These are phyloP conservation scores for Yamadazyma siamensis DNA, from an alignment of 1,139 yeast genomes.

Conservation along the genomic window DNA sequence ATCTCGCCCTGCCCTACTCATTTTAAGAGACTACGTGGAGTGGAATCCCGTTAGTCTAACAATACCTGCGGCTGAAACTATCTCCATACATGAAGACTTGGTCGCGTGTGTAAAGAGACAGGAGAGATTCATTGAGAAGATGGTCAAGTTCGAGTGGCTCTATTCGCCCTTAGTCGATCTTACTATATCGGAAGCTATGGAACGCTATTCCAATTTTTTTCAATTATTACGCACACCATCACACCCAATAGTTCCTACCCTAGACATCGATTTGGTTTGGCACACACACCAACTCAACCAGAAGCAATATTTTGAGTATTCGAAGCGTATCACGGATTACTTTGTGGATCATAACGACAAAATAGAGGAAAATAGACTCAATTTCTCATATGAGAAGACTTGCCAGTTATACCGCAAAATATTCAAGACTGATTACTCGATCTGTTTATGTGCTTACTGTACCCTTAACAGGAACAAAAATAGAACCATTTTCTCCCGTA, in stretches of 20 bases:
- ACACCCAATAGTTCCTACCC: constrained; percentile 30
- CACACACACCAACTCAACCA: constrained; percentile 36
- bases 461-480: constrained; percentile 3
- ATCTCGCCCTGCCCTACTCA: too few species aligned
- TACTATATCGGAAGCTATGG: constrained; percentile 18
- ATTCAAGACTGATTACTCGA: constrained; percentile 13
- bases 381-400: constrained; percentile 13
- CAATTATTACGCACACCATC: constrained; percentile 9
- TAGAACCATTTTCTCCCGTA: constrained; percentile 1
- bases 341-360: constrained; percentile 18
- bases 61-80: constrained; percentile 2
- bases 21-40: constrained; percentile 5
- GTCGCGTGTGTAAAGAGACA: constrained; percentile 35
- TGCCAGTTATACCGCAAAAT: constrained; percentile 10
- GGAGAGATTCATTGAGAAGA: constrained; percentile 28
- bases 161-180: constrained; percentile 18
- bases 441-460: constrained; percentile 12
- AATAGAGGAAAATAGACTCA: constrained; percentile 14
- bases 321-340: constrained; percentile 8
- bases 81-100: constrained; percentile 25
- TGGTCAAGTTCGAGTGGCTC: constrained; percentile 30
- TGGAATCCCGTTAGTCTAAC: constrained; percentile 5
- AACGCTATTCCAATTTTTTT: constrained; percentile 26
- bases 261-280: constrained; percentile 41
- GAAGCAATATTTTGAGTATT: constrained; percentile 17